Evolutionary conservation across 2,329 filamentous ascomycete genomes (phyloP).

Genomic region (Hypoxylon sp.): DNA sequence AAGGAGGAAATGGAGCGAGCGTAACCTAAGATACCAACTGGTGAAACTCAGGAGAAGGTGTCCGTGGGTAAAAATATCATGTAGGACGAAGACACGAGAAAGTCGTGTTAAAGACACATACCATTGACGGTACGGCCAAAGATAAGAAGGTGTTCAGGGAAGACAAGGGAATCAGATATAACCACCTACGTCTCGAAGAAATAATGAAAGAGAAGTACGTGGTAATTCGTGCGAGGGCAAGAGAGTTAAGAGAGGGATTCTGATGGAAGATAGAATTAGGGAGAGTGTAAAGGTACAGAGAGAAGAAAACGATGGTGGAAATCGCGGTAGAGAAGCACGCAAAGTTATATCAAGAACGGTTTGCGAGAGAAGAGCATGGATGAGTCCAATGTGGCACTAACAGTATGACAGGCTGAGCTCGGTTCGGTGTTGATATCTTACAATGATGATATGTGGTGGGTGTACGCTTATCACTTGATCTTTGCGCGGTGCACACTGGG

Average conservation of each 20-base stretch:
- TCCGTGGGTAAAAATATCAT: background rate
- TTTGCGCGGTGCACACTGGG: background rate
- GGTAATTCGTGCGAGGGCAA: background rate
- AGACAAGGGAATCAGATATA: background rate
- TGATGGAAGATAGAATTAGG: background rate
- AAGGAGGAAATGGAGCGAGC: background rate
- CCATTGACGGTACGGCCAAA: background rate
- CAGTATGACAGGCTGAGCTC: background rate
- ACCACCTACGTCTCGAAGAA: background rate
- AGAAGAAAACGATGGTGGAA: background rate
- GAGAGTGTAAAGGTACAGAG: background rate
- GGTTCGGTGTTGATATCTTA: background rate
- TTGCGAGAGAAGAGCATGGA: background rate
- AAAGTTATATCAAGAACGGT: background rate
- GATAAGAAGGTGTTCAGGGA: background rate
- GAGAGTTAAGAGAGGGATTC: background rate
- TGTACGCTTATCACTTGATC: background rate
- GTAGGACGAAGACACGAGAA: background rate
- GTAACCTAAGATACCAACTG: slow-evolving; percentile 1
- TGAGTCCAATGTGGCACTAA: background rate
- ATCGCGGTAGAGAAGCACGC: background rate
- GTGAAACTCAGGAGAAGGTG: background rate
- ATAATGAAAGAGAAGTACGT: background rate
- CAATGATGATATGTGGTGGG: background rate
- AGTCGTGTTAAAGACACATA: background rate